These are phyloP conservation scores for Neophaeococcomyces aloes DNA, from an alignment of 2,329 filamentous ascomycete species.

Conservation along the genomic window DNA sequence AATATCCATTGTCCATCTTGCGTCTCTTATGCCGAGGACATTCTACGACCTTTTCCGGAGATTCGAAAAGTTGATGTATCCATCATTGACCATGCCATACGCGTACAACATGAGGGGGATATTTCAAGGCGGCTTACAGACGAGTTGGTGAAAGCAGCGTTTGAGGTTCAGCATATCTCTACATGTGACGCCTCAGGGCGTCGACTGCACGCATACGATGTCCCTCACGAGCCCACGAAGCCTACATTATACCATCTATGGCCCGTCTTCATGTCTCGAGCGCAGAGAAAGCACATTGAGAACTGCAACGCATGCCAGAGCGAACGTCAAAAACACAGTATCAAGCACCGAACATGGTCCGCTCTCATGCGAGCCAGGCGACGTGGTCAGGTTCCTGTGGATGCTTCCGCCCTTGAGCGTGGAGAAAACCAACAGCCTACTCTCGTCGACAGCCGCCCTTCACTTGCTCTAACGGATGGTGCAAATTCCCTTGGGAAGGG, in stretches of 20 bases:
- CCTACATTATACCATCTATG: slow-evolving; percentile 6
- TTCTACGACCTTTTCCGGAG: slow-evolving; percentile 27
- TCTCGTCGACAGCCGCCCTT: no score
- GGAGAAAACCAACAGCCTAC: no score
- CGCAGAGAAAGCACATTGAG: slow-evolving; percentile 33
- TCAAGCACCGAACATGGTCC: neutral
- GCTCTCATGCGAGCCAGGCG: neutral
- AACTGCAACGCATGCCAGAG: slow-evolving; percentile 43
- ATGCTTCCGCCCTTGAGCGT: no score
- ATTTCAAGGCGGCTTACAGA: no score
- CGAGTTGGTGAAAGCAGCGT: slow-evolving; percentile 35
- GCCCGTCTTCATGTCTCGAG: slow-evolving; percentile 16
- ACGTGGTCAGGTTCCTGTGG: no score
- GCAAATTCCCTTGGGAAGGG: neutral
- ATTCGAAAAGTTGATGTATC: slow-evolving; percentile 34
- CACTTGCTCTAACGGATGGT: no score
- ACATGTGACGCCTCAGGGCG: slow-evolving; percentile 28
- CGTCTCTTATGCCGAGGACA: slow-evolving; percentile 35
- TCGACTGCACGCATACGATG: slow-evolving; percentile 6
- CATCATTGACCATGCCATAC: slow-evolving; percentile 27
- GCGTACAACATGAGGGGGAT: no score
- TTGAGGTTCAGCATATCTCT: slow-evolving; percentile 37
- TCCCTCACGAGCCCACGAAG: neutral
- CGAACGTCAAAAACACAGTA: slow-evolving; percentile 7
- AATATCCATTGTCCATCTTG: slow-evolving; percentile 42